Base-by-base conservation (phyloP, 2,329 filamentous ascomycete genomes). In the Aspergillus vadensis region DNA sequence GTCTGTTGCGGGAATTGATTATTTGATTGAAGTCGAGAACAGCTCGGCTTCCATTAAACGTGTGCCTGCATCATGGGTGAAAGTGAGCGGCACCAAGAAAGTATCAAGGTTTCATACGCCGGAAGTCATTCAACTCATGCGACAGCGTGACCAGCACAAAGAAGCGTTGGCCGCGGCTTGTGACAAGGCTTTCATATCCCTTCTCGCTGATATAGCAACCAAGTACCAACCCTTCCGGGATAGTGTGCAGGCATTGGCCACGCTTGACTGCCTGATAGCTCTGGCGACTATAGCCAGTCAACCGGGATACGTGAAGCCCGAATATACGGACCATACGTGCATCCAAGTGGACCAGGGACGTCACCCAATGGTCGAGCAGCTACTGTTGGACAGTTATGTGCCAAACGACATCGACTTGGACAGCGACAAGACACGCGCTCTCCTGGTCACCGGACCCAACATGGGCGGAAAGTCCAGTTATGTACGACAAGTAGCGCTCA, bases 391-490 rank as follows among this genome's bases (percentile, higher is more conserved):
- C 67, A 84, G 87, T 55, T 99, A 98, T 77, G 96, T 99, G 60
- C 94, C 95, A 50, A 99, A 99, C 77, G 86, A 90, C 69, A 90
- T 92, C 10, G 79, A 85, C 2, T 85, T 98, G 50, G 83, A 86
- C n/a, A 84, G 87, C 3, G 83, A 86, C 1, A 73, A 81, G 0
- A 85, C 87, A 0, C 84, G 91, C 5, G 91, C 92, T 2, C 86
- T 97, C 67, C 88, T 98, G 58, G 89, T 99, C 69, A 99, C 95
- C 0, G 95, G 95, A 0, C 95, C 95, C 30, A 99, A 99, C 79
- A 99, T 99, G 95, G 95, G 95, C 70, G 95, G 95, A 59, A 99
- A 99, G 74, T 97, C 92, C n/a, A 95, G 90, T 60, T 99, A 97
- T 75, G 94, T 99, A 21, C 91, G 95, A 56, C 91, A 93, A 66